Evolutionary conservation across 768 basidiomycete genomes (phyloP).

Genomic region (Psilocybe subaeruginosa): DNA sequence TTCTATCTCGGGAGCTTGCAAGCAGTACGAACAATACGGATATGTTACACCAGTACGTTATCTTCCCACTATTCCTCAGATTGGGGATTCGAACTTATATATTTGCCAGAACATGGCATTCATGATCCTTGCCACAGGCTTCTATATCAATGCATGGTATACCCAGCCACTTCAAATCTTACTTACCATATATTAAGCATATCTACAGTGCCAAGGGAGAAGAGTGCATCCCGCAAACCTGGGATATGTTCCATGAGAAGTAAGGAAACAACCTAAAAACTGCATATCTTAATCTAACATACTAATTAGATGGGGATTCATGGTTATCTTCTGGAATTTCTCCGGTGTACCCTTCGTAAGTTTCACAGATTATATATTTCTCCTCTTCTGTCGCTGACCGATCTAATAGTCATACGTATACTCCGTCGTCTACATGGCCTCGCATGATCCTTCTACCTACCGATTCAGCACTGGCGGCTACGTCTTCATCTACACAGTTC

Average conservation of each 20-base stretch:
- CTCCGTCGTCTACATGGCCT: slow-evolving; percentile 98
- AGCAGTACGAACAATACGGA: slow-evolving; percentile 92
- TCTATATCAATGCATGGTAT: slow-evolving; percentile 96
- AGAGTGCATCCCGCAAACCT: slow-evolving; percentile 94
- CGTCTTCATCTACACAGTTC: slow-evolving; percentile 70
- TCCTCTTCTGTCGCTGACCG: slow-evolving; percentile 6
- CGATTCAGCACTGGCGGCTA: slow-evolving; percentile 80
- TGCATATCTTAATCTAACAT: background rate
- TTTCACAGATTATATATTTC: slow-evolving; percentile 2
- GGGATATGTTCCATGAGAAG: slow-evolving; percentile 99
- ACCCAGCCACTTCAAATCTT: slow-evolving; percentile 13
- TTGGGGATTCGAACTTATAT: background rate
- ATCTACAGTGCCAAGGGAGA: slow-evolving; percentile 80
- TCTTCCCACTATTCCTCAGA: background rate
- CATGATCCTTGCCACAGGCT: slow-evolving; percentile 92
- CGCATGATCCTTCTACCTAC: slow-evolving; percentile 86
- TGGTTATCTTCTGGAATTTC: slow-evolving; percentile 98
- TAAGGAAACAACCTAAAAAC: slow-evolving; percentile 30
- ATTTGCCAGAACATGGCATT: slow-evolving; percentile 85
- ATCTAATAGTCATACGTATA: slow-evolving; percentile 85
- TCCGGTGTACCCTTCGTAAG: slow-evolving; percentile 91
- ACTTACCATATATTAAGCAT: slow-evolving; percentile 10
- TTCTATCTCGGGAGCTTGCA: slow-evolving; percentile 89
- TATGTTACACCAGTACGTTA: slow-evolving; percentile 86
- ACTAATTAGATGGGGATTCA: slow-evolving; percentile 78